Evolutionary conservation across 495 filamentous ascomycete genomes (phyloP), one percentile per base, ranked within the genome.

Genomic region (Aspergillus ostianus): DNA sequence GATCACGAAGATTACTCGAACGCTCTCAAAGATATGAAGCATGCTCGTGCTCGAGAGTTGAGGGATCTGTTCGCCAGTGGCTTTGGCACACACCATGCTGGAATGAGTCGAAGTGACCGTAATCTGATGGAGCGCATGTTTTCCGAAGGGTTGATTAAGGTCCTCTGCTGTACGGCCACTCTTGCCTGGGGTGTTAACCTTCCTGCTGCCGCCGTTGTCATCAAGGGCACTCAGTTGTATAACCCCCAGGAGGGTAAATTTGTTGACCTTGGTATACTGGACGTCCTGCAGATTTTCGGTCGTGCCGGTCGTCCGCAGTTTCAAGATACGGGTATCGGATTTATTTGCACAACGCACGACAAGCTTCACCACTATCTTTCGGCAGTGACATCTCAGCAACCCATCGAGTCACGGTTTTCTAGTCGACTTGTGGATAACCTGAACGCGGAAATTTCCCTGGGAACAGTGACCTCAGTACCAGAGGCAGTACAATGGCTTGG

Each of bases 121-220:
- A 99, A 98, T 60, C 78, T 97, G 27, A 90, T 96, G 78, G 94
- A 99, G 71, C 85, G 87, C 15, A 79, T 98, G 60, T 99, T 98
- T 67, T 85, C 81, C 0, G 85, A 94, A 64, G 94, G 94, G 4
- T 84, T 95, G 12, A 84, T 97, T 66, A 96, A 93, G 70, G 92
- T 99, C 0, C 87, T 99, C 8, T 98, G 94, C 78, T 98, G 95
- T 86, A 99, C 94, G 15, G 94, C 94, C 12, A 99, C 94, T 0
- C 80, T 99, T 47, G 94, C 94, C 10, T 99, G 94, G 94, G 94
- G 94, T 85, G 93, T 99, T 64, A 99, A 99, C 77, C 84, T 99
- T 71, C 94, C 94, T 1, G 94, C 94, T 9, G 93, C 95, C 13
- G 96, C 94, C 3, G 94, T 99, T 23, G 83, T 99, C 55, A 99